phyloP scores from a whole-genome alignment of 2,329 filamentous ascomycete genomes.

The Thelonectria rubi region DNA sequence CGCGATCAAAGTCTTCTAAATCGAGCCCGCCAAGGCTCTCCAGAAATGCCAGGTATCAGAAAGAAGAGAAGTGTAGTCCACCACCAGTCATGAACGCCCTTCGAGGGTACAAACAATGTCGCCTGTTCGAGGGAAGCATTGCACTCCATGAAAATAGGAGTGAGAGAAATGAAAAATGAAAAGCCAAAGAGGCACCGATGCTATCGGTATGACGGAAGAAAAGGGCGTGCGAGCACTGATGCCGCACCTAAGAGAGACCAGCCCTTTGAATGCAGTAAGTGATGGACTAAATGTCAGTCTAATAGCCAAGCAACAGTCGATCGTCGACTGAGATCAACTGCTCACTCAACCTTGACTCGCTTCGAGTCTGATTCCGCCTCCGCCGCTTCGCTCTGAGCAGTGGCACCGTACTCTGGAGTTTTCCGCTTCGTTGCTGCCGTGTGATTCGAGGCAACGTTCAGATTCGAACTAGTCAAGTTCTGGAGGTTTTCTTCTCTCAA shows the following conservation, averaged over 20 bases:
- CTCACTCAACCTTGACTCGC: conserved; percentile 61
- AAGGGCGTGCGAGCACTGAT: conserved; percentile 16
- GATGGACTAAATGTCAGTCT: background rate
- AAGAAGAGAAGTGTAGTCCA: conserved; percentile 21
- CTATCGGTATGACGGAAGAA: conserved; percentile 8
- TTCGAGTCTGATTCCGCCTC: conserved; percentile 60
- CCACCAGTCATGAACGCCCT: conserved; percentile 22
- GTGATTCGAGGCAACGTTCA: conserved; percentile 34
- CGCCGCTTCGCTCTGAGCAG: conserved; percentile 52
- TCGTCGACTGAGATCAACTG: conserved; percentile 8
- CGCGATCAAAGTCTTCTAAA: conserved; percentile 17
- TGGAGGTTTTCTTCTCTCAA: conserved; percentile 62
- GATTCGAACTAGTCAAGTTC: conserved; percentile 20
- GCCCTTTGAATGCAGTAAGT: conserved; percentile 26
- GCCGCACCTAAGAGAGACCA: conserved; percentile 32
- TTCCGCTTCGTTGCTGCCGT: conserved; percentile 59
- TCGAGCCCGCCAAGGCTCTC: conserved; percentile 17
- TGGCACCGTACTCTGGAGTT: conserved; percentile 60
- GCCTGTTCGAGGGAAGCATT: conserved; percentile 3
- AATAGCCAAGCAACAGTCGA: background rate
- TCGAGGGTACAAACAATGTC: conserved; percentile 15
- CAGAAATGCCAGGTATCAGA: conserved; percentile 31
- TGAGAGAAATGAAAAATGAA: conserved; percentile 13
- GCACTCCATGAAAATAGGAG: background rate
- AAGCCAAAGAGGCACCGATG: background rate